Evolutionary conservation across 306 rosid genomes (phyloP).

Genomic region (Inga oerstediana): DNA sequence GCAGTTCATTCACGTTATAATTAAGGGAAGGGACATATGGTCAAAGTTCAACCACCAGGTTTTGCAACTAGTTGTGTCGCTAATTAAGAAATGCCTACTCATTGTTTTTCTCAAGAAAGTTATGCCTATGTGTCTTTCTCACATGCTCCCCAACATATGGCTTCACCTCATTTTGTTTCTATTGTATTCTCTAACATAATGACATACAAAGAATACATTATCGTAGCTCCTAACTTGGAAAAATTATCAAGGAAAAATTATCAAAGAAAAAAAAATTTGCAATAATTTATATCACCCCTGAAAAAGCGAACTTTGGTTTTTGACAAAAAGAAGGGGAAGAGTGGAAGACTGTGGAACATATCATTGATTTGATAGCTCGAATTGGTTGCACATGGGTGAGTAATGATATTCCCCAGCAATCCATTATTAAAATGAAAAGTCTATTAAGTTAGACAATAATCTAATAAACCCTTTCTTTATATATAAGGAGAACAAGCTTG

Average conservation of each 20-base stretch:
- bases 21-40: slow-evolving; percentile 18
- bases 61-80: slow-evolving; percentile 27
- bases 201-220: slow-evolving; percentile 19
- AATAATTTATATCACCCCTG: slow-evolving; percentile 28
- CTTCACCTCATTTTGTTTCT: slow-evolving; percentile 29
- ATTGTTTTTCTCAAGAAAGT: slow-evolving; percentile 44
- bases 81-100: slow-evolving; percentile 32
- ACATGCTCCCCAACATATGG: slow-evolving; percentile 46
- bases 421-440: slow-evolving; percentile 5
- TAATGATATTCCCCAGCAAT: slow-evolving; percentile 41
- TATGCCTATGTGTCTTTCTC: slow-evolving; percentile 36
- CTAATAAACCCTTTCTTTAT: neutral
- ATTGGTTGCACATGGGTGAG: slow-evolving; percentile 47
- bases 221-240: slow-evolving; percentile 23
- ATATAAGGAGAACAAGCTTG: neutral
- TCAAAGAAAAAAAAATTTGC: neutral
- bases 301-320: slow-evolving; percentile 33
- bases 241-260: slow-evolving; percentile 5
- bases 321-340: slow-evolving; percentile 23
- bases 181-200: slow-evolving; percentile 27
- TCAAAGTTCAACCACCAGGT: slow-evolving; percentile 36
- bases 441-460: slow-evolving; percentile 28
- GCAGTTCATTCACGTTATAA: neutral
- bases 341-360: slow-evolving; percentile 39
- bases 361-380: slow-evolving; percentile 41